Conservation (phyloP, 192 early-diverging fungal species). For the Coemansia sp. region DNA sequence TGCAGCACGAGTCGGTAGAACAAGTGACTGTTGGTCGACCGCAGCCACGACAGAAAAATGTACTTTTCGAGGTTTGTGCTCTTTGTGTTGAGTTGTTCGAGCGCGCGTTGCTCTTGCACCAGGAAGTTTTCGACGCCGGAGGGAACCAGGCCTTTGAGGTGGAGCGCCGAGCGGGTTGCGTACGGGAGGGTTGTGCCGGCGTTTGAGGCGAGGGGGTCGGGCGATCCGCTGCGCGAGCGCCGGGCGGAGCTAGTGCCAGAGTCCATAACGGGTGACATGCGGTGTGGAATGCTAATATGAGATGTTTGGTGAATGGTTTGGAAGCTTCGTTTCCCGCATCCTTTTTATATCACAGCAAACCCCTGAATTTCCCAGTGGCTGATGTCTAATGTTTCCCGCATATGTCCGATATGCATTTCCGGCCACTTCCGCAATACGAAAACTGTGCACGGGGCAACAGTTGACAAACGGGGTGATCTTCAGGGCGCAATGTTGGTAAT, state of each 20-base stretch:
- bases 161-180: slow-evolving; percentile 56
- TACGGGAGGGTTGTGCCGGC: slow-evolving; percentile 36
- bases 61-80: slow-evolving; percentile 75
- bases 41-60: slow-evolving; percentile 76
- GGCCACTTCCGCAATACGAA: background rate
- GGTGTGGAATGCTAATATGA: no score
- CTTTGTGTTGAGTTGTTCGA: slow-evolving; percentile 68
- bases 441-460: slow-evolving; percentile 9
- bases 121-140: slow-evolving; percentile 68
- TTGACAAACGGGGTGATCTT: background rate
- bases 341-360: background rate
- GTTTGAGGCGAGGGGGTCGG: slow-evolving; percentile 34
- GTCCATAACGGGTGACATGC: slow-evolving; percentile 12
- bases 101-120: slow-evolving; percentile 69
- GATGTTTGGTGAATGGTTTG: no score
- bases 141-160: slow-evolving; percentile 71
- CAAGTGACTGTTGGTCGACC: slow-evolving; percentile 72
- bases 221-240: slow-evolving; percentile 37
- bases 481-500: background rate
- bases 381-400: slow-evolving; percentile 1
- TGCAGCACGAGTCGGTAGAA: slow-evolving; percentile 81
- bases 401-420: slow-evolving; percentile 15
- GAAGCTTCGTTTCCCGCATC: background rate
- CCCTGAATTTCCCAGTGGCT: background rate
- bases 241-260: slow-evolving; percentile 27